Evolutionary conservation across 495 filamentous ascomycete genomes (phyloP).

Genomic region (Aspergillus asperescens): DNA sequence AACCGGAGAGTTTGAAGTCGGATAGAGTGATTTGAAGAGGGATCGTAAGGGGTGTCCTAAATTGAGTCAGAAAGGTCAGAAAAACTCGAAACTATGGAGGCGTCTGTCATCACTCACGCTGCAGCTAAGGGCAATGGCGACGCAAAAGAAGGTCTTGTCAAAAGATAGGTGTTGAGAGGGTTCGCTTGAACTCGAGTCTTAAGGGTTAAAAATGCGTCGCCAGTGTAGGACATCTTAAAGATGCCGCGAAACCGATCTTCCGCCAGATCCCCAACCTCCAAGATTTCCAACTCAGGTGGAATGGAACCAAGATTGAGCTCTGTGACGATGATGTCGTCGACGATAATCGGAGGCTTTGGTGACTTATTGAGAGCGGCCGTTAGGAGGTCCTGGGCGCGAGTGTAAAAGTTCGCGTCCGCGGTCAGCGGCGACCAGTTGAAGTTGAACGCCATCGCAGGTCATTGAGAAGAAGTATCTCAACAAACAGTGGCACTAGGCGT

Average conservation of each 20-base stretch:
- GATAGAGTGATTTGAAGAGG: slow-evolving; percentile 94
- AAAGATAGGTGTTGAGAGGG: slow-evolving; percentile 90
- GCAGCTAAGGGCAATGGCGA: slow-evolving; percentile 92
- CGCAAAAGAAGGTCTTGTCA: slow-evolving; percentile 83
- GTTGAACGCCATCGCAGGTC: slow-evolving; percentile 86
- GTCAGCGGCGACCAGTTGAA: slow-evolving; percentile 99
- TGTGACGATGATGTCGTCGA: slow-evolving; percentile 97
- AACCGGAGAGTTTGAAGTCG: slow-evolving; percentile 93
- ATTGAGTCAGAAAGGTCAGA: slow-evolving; percentile 6
- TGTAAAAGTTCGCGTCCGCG: slow-evolving; percentile 85
- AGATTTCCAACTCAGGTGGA: slow-evolving; percentile 88
- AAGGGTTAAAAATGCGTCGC: slow-evolving; percentile 90
- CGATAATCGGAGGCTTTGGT: slow-evolving; percentile 96
- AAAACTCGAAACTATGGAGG: not conserved
- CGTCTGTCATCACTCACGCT: slow-evolving; percentile 43
- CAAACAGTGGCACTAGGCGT: not conserved
- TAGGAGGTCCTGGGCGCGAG: slow-evolving; percentile 85
- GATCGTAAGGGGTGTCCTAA: slow-evolving; percentile 77
- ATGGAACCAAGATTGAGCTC: slow-evolving; percentile 92
- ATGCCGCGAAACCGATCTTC: slow-evolving; percentile 97
- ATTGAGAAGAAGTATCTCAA: slow-evolving; percentile 25
- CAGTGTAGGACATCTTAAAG: slow-evolving; percentile 97
- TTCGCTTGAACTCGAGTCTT: slow-evolving; percentile 97
- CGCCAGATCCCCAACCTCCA: slow-evolving; percentile 94
- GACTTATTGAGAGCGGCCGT: slow-evolving; percentile 96